Evolutionary conservation across 176 grass and related monocot species (phyloP).

Genomic region (Dactylis glomerata): DNA sequence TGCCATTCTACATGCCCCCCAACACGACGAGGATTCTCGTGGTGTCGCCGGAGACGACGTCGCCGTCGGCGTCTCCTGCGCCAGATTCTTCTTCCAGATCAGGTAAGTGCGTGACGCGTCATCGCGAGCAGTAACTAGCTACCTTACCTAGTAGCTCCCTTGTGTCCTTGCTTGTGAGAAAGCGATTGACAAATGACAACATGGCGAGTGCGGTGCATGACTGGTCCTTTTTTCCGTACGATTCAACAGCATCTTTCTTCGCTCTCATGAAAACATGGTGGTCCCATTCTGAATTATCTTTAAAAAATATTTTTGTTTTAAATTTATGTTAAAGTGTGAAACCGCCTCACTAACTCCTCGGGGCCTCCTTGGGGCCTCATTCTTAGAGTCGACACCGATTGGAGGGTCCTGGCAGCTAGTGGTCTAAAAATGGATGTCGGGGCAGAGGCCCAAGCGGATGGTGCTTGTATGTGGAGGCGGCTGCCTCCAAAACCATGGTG

Average conservation of each 20-base stretch:
- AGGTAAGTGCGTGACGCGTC: not conserved
- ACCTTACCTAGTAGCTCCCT: not conserved
- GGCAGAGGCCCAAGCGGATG: too few species aligned
- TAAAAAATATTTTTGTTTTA: too few species aligned
- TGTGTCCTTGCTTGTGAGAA: not conserved
- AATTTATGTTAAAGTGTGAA: too few species aligned
- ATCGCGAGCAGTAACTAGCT: not conserved
- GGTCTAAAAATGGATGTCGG: too few species aligned
- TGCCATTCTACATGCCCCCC: slow-evolving; percentile 28
- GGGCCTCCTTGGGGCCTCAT: too few species aligned
- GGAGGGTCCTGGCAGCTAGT: too few species aligned
- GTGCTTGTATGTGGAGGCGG: too few species aligned
- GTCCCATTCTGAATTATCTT: not conserved
- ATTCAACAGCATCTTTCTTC: not conserved
- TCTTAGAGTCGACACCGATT: too few species aligned
- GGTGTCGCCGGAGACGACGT: not conserved
- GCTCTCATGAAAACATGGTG: not conserved
- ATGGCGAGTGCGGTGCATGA: not conserved
- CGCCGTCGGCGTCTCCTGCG: not conserved
- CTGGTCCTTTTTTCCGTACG: not conserved
- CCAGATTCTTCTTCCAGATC: not conserved
- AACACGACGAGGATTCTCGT: not conserved
- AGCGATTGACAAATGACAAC: not conserved
- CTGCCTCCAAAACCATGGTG: too few species aligned
- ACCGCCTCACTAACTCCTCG: too few species aligned